These are phyloP conservation scores for Raphidocelis subcapitata DNA, from an alignment of 139 green algal genomes.

Conservation along the genomic window DNA sequence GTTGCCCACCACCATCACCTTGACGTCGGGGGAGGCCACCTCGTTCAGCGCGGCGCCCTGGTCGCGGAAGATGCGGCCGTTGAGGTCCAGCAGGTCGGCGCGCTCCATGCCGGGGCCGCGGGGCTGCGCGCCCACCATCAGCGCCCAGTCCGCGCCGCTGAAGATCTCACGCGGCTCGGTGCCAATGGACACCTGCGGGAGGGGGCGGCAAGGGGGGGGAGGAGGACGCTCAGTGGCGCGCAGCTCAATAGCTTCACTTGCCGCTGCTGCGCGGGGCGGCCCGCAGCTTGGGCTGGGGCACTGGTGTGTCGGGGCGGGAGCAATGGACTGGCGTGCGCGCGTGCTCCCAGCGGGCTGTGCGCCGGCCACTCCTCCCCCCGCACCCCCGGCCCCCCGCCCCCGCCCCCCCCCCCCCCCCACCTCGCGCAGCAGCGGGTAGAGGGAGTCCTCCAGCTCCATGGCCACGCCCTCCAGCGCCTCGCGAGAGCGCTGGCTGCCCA, in stretches of 20 bases:
- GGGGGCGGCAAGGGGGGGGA: neutral
- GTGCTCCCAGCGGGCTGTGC: too few species aligned
- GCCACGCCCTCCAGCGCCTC: conserved; percentile 89
- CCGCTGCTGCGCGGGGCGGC: too few species aligned
- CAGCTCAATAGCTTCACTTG: neutral
- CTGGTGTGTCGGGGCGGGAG: too few species aligned
- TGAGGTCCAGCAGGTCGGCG: conserved; percentile 86
- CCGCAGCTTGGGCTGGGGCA: too few species aligned
- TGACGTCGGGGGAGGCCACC: conserved; percentile 63
- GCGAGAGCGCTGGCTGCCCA: conserved; percentile 73
- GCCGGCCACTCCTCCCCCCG: too few species aligned
- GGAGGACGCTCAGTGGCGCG: neutral
- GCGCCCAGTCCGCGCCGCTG: conserved; percentile 86
- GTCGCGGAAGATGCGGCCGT: conserved; percentile 84
- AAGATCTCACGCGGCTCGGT: conserved; percentile 81
- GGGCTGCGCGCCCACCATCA: conserved; percentile 93
- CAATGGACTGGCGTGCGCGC: too few species aligned
- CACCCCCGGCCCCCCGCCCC: too few species aligned
- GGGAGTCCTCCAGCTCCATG: conserved; percentile 95
- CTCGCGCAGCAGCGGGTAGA: conserved; percentile 89
- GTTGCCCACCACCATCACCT: conserved; percentile 84
- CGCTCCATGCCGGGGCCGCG: conserved; percentile 92
- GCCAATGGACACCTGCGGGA: conserved; percentile 74
- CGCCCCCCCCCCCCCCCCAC: too few species aligned
- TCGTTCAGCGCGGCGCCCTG: conserved; percentile 77